These are phyloP conservation scores for Acephala macrosclerotiorum DNA, from an alignment of 2,329 filamentous ascomycete genomes.

Conservation along the genomic window DNA sequence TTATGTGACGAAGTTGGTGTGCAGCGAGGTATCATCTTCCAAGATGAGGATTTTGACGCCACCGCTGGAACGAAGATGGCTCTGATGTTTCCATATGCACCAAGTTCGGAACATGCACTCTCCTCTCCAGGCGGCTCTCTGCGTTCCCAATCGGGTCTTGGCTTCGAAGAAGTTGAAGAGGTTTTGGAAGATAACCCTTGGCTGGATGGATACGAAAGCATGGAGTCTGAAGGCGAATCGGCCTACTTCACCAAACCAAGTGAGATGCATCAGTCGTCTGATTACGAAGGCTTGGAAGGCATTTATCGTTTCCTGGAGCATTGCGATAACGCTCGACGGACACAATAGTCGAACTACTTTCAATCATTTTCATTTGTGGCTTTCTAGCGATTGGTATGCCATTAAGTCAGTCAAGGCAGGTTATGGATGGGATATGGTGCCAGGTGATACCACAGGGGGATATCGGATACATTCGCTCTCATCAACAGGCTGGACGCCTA, in stretches of 20 bases:
- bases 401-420: neutral
- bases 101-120: conserved; percentile 55
- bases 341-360: conserved; percentile 12
- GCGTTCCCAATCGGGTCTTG: conserved; percentile 50
- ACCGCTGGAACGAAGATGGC: conserved; percentile 75
- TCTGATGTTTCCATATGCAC: conserved; percentile 86
- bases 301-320: conserved; percentile 72
- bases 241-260: conserved; percentile 40
- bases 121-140: conserved; percentile 47
- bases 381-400: neutral
- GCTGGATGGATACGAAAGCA: conserved; percentile 43
- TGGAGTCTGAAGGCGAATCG: conserved; percentile 43
- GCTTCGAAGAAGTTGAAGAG: conserved; percentile 38
- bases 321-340: conserved; percentile 54
- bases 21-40: conserved; percentile 76
- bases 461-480: neutral
- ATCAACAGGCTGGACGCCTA: neutral
- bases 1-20: conserved; percentile 90
- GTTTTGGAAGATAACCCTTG: conserved; percentile 40
- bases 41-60: conserved; percentile 77
- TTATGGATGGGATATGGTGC: neutral
- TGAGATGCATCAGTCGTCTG: conserved; percentile 51
- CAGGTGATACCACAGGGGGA: neutral
- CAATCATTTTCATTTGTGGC: neutral
- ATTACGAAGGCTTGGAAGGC: conserved; percentile 68